Conservation (phyloP, 768 basidiomycete genomes). For the Trametes villosa region DNA sequence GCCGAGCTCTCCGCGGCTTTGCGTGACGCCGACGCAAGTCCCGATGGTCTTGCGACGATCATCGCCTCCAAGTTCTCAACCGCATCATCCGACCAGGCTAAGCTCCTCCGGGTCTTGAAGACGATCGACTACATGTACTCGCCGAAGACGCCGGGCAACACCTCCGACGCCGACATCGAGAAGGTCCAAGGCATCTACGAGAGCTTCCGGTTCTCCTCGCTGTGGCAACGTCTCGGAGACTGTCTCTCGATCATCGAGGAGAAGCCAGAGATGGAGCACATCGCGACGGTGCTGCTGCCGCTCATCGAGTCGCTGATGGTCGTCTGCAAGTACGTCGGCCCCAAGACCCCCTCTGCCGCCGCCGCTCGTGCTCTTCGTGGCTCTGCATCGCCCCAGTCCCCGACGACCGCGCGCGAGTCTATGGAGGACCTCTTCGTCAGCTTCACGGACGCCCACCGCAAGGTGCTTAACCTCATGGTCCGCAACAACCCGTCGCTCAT, state of each 20-base stretch:
- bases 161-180: slow-evolving; percentile 62
- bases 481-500: slow-evolving; percentile 97
- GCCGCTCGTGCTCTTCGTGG: slow-evolving; percentile 59
- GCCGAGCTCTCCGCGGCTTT: slow-evolving; percentile 73
- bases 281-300: slow-evolving; percentile 91
- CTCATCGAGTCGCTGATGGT: slow-evolving; percentile 98
- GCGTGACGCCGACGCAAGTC: slow-evolving; percentile 48
- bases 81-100: slow-evolving; percentile 94
- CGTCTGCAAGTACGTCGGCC: slow-evolving; percentile 92
- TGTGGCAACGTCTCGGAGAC: slow-evolving; percentile 91
- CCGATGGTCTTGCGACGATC: slow-evolving; percentile 60
- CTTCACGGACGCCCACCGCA: slow-evolving; percentile 93
- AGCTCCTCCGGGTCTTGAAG: slow-evolving; percentile 91
- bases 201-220: slow-evolving; percentile 84
- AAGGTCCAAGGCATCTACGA: slow-evolving; percentile 90
- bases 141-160: slow-evolving; percentile 50
- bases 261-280: slow-evolving; percentile 78
- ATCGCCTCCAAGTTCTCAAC: slow-evolving; percentile 91
- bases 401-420: slow-evolving; percentile 69
- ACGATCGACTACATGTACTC: slow-evolving; percentile 98
- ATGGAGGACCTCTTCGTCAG: slow-evolving; percentile 91
- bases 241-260: slow-evolving; percentile 85
- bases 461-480: slow-evolving; percentile 95
- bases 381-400: slow-evolving; percentile 68
- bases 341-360: slow-evolving; percentile 53